Base-by-base conservation (phyloP, 2,329 filamentous ascomycete species). In the Calycina herbarum region DNA sequence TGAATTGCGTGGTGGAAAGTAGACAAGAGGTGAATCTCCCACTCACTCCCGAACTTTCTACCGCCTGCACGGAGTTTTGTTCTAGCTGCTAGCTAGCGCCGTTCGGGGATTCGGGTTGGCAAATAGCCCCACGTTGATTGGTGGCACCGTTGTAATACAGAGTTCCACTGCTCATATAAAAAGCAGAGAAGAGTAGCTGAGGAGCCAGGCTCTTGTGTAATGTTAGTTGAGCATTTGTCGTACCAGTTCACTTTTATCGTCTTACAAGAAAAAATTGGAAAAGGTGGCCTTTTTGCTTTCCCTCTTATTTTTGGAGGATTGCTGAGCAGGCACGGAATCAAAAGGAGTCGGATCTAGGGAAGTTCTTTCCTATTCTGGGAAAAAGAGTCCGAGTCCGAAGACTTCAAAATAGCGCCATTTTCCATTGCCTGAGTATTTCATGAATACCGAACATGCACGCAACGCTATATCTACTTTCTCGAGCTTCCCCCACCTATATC, bases 401-500 rank as follows among this genome's bases (percentile, higher is more conserved):
- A 7, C 48, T 40, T 15, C 38, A 17, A 40, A 17, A 40, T 17
- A 40, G 38, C 38, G 11, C 38, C 11, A 24, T 54, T 54, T 24
- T 20, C 45, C 20, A 24, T 27, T 24, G 48, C 24, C 13, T 11
- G 27, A 20, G 7, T 17, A 15, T 29, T 59, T 29, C 20, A 59
- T 38, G 31, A 29, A 35, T 15, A 20, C 10, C 17, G 5, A 8
- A 15, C n/a, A 60, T 42, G 38, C 38, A 45, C n/a, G n/a, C 17
- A 17, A 42, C 35, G 11, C 20, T 42, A 38, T 29, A 38, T 29
- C 17, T 80, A 86, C 77, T 82, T 79, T 76, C 81, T 82, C 59
- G 82, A 81, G 72, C 86, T 87, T 62, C 88, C 88, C 60, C 89
- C 89, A 20, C 89, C 88, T 77, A 93, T 92, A 76, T 92, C 90